phyloP scores from a whole-genome alignment of 2,329 filamentous ascomycete species.

The Cytospora paraplurivora region DNA sequence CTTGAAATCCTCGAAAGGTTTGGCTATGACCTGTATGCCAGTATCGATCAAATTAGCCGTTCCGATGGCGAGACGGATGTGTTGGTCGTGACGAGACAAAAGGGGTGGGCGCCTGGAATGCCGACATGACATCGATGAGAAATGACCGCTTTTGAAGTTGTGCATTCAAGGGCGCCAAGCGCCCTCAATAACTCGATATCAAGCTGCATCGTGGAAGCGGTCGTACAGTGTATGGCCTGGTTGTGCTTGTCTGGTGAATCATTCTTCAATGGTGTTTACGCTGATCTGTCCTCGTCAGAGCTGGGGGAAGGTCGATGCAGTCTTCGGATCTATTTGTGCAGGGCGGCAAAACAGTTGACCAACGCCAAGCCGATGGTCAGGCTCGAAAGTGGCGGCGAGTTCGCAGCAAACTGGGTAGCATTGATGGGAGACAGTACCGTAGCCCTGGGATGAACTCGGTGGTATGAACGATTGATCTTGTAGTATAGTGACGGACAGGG shows the following conservation, averaged over 20 bases:
- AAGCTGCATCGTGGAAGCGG: not conserved
- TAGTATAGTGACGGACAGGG: not conserved
- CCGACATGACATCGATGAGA: slow-evolving; percentile 22
- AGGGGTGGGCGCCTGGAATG: slow-evolving; percentile 24
- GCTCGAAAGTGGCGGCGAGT: not conserved
- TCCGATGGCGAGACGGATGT: slow-evolving; percentile 27
- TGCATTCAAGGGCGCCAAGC: not conserved
- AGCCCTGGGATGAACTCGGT: not conserved
- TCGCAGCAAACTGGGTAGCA: not conserved
- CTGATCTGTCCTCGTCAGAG: too few species aligned
- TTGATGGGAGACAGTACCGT: not conserved
- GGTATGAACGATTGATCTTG: not conserved
- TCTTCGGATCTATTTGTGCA: too few species aligned
- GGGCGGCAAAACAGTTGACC: too few species aligned
- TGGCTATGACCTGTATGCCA: slow-evolving; percentile 44
- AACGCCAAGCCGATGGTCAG: not conserved
- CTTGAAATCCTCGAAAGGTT: slow-evolving; percentile 40
- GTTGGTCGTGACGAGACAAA: slow-evolving; percentile 26
- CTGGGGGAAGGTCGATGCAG: too few species aligned
- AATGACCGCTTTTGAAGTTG: not conserved
- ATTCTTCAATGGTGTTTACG: too few species aligned
- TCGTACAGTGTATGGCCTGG: too few species aligned
- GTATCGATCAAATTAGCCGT: slow-evolving; percentile 37
- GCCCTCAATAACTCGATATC: not conserved
- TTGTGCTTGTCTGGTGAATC: too few species aligned